Conservation (phyloP, 83 land plant genomes). For the Picea abies region DNA sequence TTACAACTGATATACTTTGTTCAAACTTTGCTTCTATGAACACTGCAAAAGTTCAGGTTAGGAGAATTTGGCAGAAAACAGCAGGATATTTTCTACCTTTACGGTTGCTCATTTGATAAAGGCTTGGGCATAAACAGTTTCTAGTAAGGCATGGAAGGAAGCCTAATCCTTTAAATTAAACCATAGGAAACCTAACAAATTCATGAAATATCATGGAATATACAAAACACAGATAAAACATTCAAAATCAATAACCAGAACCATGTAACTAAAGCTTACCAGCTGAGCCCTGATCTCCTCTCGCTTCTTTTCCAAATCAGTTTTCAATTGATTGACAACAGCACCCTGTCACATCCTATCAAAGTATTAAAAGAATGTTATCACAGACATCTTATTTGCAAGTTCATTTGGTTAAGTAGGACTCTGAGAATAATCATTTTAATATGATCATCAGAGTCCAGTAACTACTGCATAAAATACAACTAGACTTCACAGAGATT, state of each 20-base stretch:
- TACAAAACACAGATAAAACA: background rate
- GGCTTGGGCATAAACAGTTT: too few relatives aligned
- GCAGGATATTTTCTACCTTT: too few relatives aligned
- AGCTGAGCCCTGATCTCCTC: slow-evolving; percentile 68
- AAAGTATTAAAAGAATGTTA: slow-evolving; percentile 12
- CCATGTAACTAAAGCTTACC: slow-evolving; percentile 43
- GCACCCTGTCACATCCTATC: slow-evolving; percentile 63
- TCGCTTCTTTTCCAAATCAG: slow-evolving; percentile 70
- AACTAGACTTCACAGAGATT: background rate
- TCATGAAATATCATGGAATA: background rate
- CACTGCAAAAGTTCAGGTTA: too few relatives aligned
- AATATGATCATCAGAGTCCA: background rate
- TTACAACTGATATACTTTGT: too few relatives aligned
- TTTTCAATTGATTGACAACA: slow-evolving; percentile 77
- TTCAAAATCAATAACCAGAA: background rate
- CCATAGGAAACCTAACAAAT: background rate
- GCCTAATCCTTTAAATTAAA: background rate
- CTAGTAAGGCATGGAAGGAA: background rate
- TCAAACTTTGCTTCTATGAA: too few relatives aligned
- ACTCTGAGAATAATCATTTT: background rate
- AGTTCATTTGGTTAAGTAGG: background rate
- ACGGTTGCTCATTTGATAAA: too few relatives aligned
- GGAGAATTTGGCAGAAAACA: too few relatives aligned
- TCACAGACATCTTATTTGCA: background rate
- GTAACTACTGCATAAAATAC: background rate